Evolutionary conservation across 2,329 filamentous ascomycete species (phyloP), one percentile per base, ranked within the genome.

Genomic region (Ilyonectria robusta): DNA sequence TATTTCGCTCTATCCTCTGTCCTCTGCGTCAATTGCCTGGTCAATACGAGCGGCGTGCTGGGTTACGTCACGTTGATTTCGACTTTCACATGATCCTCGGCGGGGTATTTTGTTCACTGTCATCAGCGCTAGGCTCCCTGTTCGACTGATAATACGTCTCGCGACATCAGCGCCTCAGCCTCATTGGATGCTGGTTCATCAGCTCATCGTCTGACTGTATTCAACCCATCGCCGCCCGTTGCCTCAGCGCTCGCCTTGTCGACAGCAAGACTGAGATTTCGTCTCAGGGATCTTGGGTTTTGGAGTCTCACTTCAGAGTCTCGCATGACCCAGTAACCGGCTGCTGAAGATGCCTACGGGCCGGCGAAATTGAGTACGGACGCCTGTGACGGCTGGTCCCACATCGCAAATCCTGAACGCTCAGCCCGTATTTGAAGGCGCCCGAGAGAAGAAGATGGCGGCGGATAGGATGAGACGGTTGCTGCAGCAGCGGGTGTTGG

Each of bases 61-160:
- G 29, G 58, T 31, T 44, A 42, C 51, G 51, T 56, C 53, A 23
- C 21, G 46, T 26, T 23, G 9, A 50, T 42, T n/a, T 31, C 33
- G 23, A 40, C 51, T 26, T 64, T 58, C 54, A 54, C 55, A 53
- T 59, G 47, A 57, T 63, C 54, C n/a, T 47, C 40, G 35, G 61
- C 61, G 54, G 61, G 61, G 55, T 29, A 47, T 40, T 42, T 42
- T 40, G 40, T 15, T 17, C 40, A n/a, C 46, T 51, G n/a, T 35
- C 31, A 56, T 61, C 57, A 65, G 62, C 62, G 62, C 62, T 60
- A 60, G 54, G 42, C 56, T 48, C 51, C 26, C 44, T 58, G 42
- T 57, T 35, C 54, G 54, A 26, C 40, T 23, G 33, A 35, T 42
- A 21, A 29, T 33, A 37, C 29, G 48, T 44, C 23, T 19, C 11